These are phyloP conservation scores for Trametes polyzona DNA, from an alignment of 1,284 basidiomycete species.

Conservation along the genomic window DNA sequence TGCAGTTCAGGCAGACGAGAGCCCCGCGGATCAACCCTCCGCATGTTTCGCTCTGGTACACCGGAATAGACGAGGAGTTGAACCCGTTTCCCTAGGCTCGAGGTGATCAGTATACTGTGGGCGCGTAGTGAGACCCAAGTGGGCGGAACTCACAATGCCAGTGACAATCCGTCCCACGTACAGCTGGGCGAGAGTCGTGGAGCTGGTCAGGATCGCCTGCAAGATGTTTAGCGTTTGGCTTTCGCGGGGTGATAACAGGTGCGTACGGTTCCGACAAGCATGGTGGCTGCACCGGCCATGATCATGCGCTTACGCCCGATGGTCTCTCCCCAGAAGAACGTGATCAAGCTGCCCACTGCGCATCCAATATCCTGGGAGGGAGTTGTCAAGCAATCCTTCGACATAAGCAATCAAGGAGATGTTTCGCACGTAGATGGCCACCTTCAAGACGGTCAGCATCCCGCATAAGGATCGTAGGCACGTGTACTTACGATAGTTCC, in stretches of 20 bases:
- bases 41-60: constrained; percentile 30
- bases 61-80: constrained; percentile 28
- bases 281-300: constrained; percentile 45
- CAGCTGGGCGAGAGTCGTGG: constrained; percentile 44
- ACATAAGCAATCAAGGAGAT: too few relatives aligned
- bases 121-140: constrained; percentile 21
- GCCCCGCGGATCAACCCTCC: constrained; percentile 26
- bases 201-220: constrained; percentile 32
- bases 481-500: constrained; percentile 43
- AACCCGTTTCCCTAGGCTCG: constrained; percentile 29
- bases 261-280: constrained; percentile 44
- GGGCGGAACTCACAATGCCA: constrained; percentile 41
- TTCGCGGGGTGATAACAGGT: too few relatives aligned
- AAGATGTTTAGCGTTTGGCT: constrained; percentile 26
- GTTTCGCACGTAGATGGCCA: constrained; percentile 28
- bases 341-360: constrained; percentile 35
- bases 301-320: constrained; percentile 49
- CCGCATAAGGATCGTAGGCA: background rate
- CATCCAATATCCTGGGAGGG: constrained; percentile 50
- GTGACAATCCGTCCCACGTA: constrained; percentile 57
- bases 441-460: constrained; percentile 17
- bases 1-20: constrained; percentile 28
- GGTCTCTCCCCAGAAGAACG: constrained; percentile 45
- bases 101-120: background rate
- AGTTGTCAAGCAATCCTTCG: too few relatives aligned